Evolutionary conservation across 2,329 filamentous ascomycete species (phyloP).

Genomic region (Colletotrichum horii): DNA sequence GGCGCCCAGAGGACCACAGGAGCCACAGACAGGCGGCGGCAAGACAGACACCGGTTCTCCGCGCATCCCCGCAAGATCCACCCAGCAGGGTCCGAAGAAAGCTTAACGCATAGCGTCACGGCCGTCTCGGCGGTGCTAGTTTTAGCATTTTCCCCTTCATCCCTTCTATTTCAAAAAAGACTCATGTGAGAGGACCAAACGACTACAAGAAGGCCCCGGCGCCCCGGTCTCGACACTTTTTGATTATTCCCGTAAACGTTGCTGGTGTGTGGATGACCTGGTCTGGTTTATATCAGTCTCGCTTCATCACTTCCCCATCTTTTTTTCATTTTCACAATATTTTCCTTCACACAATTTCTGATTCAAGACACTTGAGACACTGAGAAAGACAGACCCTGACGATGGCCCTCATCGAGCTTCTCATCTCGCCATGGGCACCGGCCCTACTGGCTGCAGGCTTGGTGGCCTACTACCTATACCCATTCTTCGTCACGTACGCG

Average conservation of each 20-base stretch:
- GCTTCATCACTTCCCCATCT: neutral
- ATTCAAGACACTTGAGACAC: neutral
- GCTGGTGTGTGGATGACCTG: neutral
- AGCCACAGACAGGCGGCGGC: neutral
- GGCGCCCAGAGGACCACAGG: neutral
- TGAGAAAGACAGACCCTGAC: neutral
- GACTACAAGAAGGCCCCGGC: neutral
- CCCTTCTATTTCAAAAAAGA: neutral
- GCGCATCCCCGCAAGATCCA: slow-evolving; percentile 10
- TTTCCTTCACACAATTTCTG: neutral
- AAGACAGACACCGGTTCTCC: neutral
- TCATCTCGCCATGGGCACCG: slow-evolving; percentile 19
- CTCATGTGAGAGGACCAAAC: neutral
- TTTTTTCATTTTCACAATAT: neutral
- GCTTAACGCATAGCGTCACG: neutral
- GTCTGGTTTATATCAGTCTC: neutral
- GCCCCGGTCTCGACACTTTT: neutral
- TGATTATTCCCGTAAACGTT: neutral
- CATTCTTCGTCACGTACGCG: slow-evolving; percentile 62
- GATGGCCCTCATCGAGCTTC: slow-evolving; percentile 12
- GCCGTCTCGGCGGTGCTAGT: neutral
- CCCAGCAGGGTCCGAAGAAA: neutral
- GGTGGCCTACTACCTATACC: slow-evolving; percentile 43
- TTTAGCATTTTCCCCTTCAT: neutral
- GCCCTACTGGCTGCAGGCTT: slow-evolving; percentile 1